Evolutionary conservation across 108 stramenopile species (phyloP).

Genomic region (Seminavis robusta): DNA sequence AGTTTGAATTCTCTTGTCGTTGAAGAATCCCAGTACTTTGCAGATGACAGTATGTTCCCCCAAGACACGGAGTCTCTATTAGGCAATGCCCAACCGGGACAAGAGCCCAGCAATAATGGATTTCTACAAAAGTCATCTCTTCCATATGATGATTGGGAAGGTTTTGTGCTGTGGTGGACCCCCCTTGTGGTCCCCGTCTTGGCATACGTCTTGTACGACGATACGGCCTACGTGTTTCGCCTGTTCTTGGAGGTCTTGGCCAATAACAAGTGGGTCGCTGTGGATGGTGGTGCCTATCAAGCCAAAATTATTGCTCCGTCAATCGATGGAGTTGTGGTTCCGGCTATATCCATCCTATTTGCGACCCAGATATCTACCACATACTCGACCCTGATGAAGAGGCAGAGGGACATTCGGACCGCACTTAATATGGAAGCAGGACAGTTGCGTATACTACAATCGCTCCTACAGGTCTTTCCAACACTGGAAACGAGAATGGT

Average conservation of each 20-base stretch:
- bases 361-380: conserved; percentile 34
- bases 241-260: conserved; percentile 13
- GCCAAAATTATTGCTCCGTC: conserved; percentile 48
- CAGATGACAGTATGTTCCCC: too few species aligned
- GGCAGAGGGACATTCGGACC: conserved; percentile 55
- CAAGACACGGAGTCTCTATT: too few species aligned
- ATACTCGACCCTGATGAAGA: conserved; percentile 24
- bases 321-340: conserved; percentile 34
- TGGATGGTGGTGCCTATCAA: conserved; percentile 72
- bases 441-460: conserved; percentile 48
- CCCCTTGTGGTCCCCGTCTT: conserved; percentile 35
- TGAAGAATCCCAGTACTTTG: too few species aligned
- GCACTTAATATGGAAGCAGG: conserved; percentile 64
- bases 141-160: too few species aligned
- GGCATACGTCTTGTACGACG: conserved; percentile 35
- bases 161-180: too few species aligned
- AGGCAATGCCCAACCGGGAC: too few species aligned
- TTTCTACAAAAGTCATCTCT: too few species aligned
- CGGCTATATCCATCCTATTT: conserved; percentile 35
- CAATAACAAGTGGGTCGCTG: conserved; percentile 53
- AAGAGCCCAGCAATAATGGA: too few species aligned
- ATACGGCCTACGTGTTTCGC: conserved; percentile 14
- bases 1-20: too few species aligned
- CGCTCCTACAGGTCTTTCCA: conserved; percentile 50
- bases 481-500: conserved; percentile 10